Evolutionary conservation across 192 early-diverging fungal genomes (phyloP), one percentile per base, ranked within the genome.

Genomic region (Paraglomus brasilianum): DNA sequence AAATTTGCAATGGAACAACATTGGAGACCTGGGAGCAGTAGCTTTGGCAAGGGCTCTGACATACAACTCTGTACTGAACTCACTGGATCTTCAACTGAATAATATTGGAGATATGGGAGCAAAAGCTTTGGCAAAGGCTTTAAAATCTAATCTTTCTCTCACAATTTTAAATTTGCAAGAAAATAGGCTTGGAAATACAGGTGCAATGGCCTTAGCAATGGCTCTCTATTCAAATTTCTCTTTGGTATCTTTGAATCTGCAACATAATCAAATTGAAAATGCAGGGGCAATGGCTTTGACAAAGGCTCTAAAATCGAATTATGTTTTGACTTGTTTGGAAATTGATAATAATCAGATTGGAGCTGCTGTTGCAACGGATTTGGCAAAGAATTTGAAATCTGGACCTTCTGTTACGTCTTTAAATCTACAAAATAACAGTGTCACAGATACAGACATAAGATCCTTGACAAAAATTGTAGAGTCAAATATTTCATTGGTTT

Each of bases 61-160:
- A 36, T 41, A 22, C n/a, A 66, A 66, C 36, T 22, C 65, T 9
- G 41, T 45, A 52, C 1, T 50, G 9, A 64, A n/a, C 61, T 19
- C 42, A 30, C 30, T 64, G 61, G 1, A 66, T 51, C 53, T 66
- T 24, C 8, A 46, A 10, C 17, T 36, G 30, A 66, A 49, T 51
- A 19, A n/a, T 14, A 64, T 64, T 22, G 62, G 62, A 14, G 6
- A 45, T 30, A 17, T 47, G 5, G 62, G 62, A 13, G 62, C 62
- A 1, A 30, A 8, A 8, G 65, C 65, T 15, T 36, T 66, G 9
- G 21, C 65, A 15, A 38, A 66, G 45, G 65, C 65, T 52, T 51
- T 66, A 38, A 66, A 66, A 51, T 49, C 24, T 48, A 65, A 65
- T 48, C 1, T 48, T n/a, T n/a, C 24, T 53, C 13, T 21, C 30